Percentiles rank a stretch among this genome's conserved stretches.
Conservation (phyloP, 2,329 filamentous ascomycete species). For the Graphilbum sp. region DNA sequence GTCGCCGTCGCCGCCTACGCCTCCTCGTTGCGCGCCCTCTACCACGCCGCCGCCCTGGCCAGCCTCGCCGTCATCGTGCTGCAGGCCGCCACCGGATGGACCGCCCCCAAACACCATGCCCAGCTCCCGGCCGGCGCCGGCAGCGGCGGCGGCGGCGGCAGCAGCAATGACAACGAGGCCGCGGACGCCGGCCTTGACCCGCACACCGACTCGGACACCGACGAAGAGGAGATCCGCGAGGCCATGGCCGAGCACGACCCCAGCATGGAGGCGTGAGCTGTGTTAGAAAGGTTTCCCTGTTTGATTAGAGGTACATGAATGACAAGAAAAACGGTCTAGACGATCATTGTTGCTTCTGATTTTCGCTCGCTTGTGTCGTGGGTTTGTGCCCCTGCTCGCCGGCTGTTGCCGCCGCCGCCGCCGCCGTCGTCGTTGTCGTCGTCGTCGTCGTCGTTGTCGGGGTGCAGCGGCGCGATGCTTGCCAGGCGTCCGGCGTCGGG, state of each 20-base stretch:
- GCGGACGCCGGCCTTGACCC: conserved; percentile 19
- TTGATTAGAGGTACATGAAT: too few species aligned
- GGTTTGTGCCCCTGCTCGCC: too few species aligned
- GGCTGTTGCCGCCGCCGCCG: too few species aligned
- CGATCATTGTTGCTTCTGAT: too few species aligned
- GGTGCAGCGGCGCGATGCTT: conserved; percentile 1
- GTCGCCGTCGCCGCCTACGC: conserved; percentile 33
- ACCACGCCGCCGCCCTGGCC: conserved; percentile 28
- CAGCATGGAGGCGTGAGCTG: conserved; percentile 15
- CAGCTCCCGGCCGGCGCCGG: too few species aligned
- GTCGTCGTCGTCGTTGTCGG: too few species aligned
- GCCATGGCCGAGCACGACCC: conserved; percentile 16
- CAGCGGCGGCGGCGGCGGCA: too few species aligned
- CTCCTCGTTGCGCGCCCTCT: conserved; percentile 26
- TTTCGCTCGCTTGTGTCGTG: too few species aligned
- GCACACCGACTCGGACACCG: conserved; percentile 17
- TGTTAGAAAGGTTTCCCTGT: too few species aligned
- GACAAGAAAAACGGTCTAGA: too few species aligned
- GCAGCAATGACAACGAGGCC: not conserved
- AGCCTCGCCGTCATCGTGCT: conserved; percentile 26
- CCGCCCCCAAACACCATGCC: conserved; percentile 15
- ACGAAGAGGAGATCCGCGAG: conserved; percentile 17
- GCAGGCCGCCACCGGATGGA: conserved; percentile 36
- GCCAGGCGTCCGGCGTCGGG: conserved; percentile 25
- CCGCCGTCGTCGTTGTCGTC: too few species aligned